A percentile compares a stretch with the other conserved stretches of the same genome.
Evolutionary conservation across 192 early-diverging fungal species (phyloP).

Genomic region (Oehlia diaphana): DNA sequence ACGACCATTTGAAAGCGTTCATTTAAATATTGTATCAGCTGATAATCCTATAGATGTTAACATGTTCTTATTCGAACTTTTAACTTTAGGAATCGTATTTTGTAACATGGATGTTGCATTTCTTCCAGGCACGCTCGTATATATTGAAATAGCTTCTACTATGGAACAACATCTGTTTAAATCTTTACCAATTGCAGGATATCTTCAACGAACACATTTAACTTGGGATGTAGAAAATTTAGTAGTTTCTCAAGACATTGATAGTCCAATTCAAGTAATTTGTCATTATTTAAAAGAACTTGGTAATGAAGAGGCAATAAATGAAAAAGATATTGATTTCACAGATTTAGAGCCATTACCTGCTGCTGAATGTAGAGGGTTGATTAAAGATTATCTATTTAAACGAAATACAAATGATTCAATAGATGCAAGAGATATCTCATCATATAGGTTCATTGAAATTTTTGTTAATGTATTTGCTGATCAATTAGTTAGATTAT

Average conservation of each 20-base stretch:
- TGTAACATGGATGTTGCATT: neutral
- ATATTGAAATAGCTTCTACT: conserved; percentile 28
- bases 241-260: neutral
- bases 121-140: neutral
- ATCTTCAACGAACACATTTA: neutral
- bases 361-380: neutral
- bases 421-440: neutral
- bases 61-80: neutral
- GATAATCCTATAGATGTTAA: conserved; percentile 13
- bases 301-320: neutral
- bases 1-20: conserved; percentile 17
- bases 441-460: conserved; percentile 29
- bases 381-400: conserved; percentile 25
- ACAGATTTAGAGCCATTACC: neutral
- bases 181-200: conserved; percentile 3
- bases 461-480: conserved; percentile 32
- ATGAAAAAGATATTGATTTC: conserved; percentile 20
- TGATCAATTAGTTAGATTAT: conserved; percentile 33
- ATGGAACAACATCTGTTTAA: conserved; percentile 11
- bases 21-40: conserved; percentile 22
- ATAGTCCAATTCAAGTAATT: conserved; percentile 11
- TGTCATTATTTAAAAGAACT: conserved; percentile 15
- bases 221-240: conserved; percentile 16
- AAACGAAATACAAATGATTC: no score
- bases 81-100: conserved; percentile 20